Evolutionary conservation across 805 yeast genomes (phyloP).

Genomic region (Komagataella pastoris): DNA sequence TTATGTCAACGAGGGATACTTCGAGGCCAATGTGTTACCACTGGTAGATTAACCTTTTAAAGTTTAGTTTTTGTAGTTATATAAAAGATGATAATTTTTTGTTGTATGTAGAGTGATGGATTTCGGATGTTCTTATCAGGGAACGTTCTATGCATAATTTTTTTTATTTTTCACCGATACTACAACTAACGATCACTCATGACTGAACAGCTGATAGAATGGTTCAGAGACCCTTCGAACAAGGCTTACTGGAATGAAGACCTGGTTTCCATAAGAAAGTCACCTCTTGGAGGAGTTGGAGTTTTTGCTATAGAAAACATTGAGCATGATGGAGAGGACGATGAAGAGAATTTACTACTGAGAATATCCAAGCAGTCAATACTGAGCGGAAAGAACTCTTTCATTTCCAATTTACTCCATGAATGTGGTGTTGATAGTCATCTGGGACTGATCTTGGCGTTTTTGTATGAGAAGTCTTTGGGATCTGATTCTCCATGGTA

Average conservation of each 20-base stretch:
- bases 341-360: slow-evolving; percentile 22
- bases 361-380: slow-evolving; percentile 51
- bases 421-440: slow-evolving; percentile 54
- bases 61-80: background rate
- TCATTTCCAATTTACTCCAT: slow-evolving; percentile 49
- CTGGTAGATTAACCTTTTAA: background rate
- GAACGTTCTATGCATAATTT: background rate
- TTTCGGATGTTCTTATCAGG: background rate
- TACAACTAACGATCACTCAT: background rate
- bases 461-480: slow-evolving; percentile 53
- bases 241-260: slow-evolving; percentile 42
- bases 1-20: slow-evolving; percentile 11
- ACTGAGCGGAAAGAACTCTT: slow-evolving; percentile 43
- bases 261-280: slow-evolving; percentile 27
- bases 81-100: background rate
- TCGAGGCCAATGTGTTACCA: slow-evolving; percentile 7
- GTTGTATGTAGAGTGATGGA: background rate
- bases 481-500: slow-evolving; percentile 73
- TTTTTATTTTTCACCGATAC: background rate
- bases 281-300: slow-evolving; percentile 55
- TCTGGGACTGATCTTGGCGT: slow-evolving; percentile 52
- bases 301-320: slow-evolving; percentile 44
- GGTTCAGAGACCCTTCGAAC: slow-evolving; percentile 35
- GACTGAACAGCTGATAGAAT: slow-evolving; percentile 21
- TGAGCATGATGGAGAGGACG: slow-evolving; percentile 17